A percentile compares a stretch with the other conserved stretches of the same genome.
Evolutionary conservation across 805 yeast species (phyloP).

Genomic region (Lachancea fermentati): DNA sequence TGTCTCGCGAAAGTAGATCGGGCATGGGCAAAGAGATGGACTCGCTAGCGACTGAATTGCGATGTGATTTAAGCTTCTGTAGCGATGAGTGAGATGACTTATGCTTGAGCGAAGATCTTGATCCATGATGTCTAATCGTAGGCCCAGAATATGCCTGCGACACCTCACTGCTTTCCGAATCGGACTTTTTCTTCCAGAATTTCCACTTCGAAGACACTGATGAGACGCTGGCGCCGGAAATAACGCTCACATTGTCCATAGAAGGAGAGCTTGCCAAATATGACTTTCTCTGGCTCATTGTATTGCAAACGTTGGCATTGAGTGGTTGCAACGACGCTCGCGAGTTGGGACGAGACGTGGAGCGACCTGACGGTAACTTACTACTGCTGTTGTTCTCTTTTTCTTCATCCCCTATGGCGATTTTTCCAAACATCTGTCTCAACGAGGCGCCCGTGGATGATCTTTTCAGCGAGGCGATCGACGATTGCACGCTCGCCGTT

Average conservation of each 20-base stretch:
- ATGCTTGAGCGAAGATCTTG: slow-evolving; percentile 23
- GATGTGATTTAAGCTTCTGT: slow-evolving; percentile 25
- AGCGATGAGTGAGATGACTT: slow-evolving; percentile 31
- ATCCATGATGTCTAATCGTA: slow-evolving; percentile 9
- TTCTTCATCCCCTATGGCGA: slow-evolving; percentile 20
- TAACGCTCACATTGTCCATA: slow-evolving; percentile 8
- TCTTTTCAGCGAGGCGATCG: slow-evolving; percentile 16
- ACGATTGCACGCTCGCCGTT: slow-evolving; percentile 10
- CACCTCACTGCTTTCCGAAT: not conserved
- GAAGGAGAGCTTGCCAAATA: slow-evolving; percentile 2
- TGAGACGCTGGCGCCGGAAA: slow-evolving; percentile 16
- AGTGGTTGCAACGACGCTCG: slow-evolving; percentile 8
- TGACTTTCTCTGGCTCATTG: slow-evolving; percentile 1
- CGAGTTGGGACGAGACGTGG: not conserved
- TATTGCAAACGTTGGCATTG: slow-evolving; percentile 4
- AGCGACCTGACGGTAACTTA: slow-evolving; percentile 4
- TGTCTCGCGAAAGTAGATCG: slow-evolving; percentile 49
- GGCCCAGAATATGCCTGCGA: slow-evolving; percentile 1
- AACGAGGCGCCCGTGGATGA: slow-evolving; percentile 31
- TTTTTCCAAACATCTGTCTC: slow-evolving; percentile 28
- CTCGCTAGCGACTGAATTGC: slow-evolving; percentile 20
- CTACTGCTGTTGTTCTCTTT: slow-evolving; percentile 17
- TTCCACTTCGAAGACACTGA: slow-evolving; percentile 30
- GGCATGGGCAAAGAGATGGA: slow-evolving; percentile 55
- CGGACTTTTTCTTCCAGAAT: slow-evolving; percentile 30